A percentile compares a stretch with the other conserved stretches of the same genome.
Conservation (phyloP, 345 rosid genomes). For the Theobroma cacao region DNA sequence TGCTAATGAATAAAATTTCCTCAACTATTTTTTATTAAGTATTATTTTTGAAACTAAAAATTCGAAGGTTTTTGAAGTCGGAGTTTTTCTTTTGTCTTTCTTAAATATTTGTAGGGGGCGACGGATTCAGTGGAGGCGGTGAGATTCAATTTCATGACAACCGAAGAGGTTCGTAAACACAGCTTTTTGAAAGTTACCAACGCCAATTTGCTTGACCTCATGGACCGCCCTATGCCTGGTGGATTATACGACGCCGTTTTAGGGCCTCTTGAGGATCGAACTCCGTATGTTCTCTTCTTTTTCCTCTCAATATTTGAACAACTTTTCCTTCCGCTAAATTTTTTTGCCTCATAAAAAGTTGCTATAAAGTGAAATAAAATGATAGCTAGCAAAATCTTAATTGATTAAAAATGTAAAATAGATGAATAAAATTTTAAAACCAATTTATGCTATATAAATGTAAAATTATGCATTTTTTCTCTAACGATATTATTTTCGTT, state of each 20-base stretch:
- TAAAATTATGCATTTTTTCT: neutral
- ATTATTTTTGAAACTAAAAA: neutral
- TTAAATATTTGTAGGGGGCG: neutral
- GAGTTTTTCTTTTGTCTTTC: too few species aligned
- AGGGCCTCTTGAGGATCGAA: slow-evolving; percentile 44
- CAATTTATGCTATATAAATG: neutral
- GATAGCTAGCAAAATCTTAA: neutral
- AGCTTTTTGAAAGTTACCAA: slow-evolving; percentile 47
- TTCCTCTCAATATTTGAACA: neutral
- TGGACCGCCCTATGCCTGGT: slow-evolving; percentile 43
- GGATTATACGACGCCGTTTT: slow-evolving; percentile 58
- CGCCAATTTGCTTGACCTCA: slow-evolving; percentile 35
- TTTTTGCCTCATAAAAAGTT: neutral
- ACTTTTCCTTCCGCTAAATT: neutral
- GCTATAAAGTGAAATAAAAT: neutral
- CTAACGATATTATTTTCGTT: neutral
- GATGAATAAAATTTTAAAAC: neutral
- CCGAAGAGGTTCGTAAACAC: slow-evolving; percentile 49
- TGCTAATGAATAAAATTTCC: neutral
- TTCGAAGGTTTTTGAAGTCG: neutral
- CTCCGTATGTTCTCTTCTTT: slow-evolving; percentile 31
- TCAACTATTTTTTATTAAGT: neutral
- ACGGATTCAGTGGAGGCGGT: slow-evolving; percentile 7
- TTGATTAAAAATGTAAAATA: neutral
- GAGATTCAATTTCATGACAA: slow-evolving; percentile 43